A percentile compares a stretch with the other conserved stretches of the same genome.
Conservation (phyloP, 257 asterid genomes). For the Ophiorrhiza pumila region DNA sequence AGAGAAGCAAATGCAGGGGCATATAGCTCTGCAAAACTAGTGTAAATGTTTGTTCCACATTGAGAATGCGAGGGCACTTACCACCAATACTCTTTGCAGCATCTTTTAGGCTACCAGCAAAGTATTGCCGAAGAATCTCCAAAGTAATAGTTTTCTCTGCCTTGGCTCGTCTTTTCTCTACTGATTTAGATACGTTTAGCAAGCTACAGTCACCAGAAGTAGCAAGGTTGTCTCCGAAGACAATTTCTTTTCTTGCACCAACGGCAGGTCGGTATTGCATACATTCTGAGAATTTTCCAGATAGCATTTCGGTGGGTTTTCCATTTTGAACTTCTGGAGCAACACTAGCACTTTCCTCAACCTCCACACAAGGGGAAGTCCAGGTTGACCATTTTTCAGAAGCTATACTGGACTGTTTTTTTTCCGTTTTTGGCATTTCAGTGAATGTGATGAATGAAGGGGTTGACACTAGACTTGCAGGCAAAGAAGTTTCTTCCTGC, state of each 20-base stretch:
- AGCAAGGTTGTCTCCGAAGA: slow-evolving; percentile 31
- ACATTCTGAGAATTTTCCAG: slow-evolving; percentile 23
- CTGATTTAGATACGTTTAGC: slow-evolving; percentile 26
- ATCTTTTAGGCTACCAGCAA: slow-evolving; percentile 92
- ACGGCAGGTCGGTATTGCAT: slow-evolving; percentile 31
- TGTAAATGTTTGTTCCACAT: neutral
- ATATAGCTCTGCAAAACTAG: neutral
- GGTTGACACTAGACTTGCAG: slow-evolving; percentile 14
- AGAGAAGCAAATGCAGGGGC: neutral
- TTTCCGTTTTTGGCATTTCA: slow-evolving; percentile 21
- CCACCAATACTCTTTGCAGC: slow-evolving; percentile 94
- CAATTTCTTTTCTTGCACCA: slow-evolving; percentile 31
- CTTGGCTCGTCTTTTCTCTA: slow-evolving; percentile 63
- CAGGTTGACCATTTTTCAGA: slow-evolving; percentile 20
- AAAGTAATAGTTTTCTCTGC: slow-evolving; percentile 70
- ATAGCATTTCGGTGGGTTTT: slow-evolving; percentile 20
- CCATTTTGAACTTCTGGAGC: slow-evolving; percentile 32
- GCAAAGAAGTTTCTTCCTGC: slow-evolving; percentile 45
- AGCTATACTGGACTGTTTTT: slow-evolving; percentile 17
- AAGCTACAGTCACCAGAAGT: slow-evolving; percentile 47
- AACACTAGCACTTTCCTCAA: slow-evolving; percentile 24
- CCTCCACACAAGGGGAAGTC: slow-evolving; percentile 20
- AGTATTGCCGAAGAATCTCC: slow-evolving; percentile 81
- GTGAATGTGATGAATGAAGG: slow-evolving; percentile 20
- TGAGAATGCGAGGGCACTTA: slow-evolving; percentile 26